Evolutionary conservation across 352 stramenopile species (phyloP).

Genomic region (Phytophthora constricta): DNA sequence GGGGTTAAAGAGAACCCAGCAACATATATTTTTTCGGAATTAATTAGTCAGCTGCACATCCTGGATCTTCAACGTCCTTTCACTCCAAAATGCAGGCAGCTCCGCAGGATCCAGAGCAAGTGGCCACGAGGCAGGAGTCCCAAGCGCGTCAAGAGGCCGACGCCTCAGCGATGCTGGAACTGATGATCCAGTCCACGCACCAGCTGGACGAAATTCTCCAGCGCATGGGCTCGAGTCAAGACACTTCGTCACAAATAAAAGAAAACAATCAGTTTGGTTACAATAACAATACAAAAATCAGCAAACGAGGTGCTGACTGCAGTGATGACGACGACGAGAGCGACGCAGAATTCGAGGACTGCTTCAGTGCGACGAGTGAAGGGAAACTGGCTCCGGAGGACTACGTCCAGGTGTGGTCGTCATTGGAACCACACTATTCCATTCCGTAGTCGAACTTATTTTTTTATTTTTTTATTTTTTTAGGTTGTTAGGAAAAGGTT

Average conservation of each 20-base stretch:
- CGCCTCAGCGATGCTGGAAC: conserved; percentile 24
- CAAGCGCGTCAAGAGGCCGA: not conserved
- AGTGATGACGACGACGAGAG: not conserved
- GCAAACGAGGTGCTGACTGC: not conserved
- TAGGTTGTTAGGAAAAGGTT: no score
- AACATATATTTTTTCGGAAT: no score
- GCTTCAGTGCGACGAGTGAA: not conserved
- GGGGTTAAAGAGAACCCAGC: no score
- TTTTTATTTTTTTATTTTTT: no score
- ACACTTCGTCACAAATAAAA: not conserved
- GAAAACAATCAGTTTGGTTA: not conserved
- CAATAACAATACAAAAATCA: no score
- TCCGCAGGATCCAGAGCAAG: no score
- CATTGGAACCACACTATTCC: no score
- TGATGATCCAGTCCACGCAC: conserved; percentile 36
- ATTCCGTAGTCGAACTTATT: no score
- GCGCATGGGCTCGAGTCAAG: conserved; percentile 34
- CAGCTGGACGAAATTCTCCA: conserved; percentile 64
- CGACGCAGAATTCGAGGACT: conserved; percentile 18
- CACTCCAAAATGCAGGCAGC: not conserved
- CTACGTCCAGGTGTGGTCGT: no score
- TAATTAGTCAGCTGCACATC: no score
- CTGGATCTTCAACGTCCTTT: not conserved
- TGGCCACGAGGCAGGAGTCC: not conserved
- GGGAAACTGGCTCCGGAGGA: no score